Percentiles rank a stretch among this genome's conserved stretches.
These are phyloP conservation scores for Cladosporium sp. DNA, from an alignment of 2,329 filamentous ascomycete species.

Conservation along the genomic window DNA sequence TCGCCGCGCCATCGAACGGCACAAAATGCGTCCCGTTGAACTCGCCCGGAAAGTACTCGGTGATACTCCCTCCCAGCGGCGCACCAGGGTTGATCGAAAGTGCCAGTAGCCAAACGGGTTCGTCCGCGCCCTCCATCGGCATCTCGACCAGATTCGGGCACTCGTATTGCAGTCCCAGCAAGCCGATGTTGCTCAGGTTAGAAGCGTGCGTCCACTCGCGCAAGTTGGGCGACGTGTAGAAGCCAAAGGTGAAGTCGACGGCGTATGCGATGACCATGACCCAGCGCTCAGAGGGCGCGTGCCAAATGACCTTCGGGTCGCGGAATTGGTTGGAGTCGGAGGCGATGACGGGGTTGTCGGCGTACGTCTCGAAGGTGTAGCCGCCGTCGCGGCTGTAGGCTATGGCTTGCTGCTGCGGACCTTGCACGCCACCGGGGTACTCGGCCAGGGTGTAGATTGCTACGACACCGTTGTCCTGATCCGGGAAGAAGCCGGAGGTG, in stretches of 20 bases:
- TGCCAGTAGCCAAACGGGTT: conserved; percentile 40
- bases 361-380: conserved; percentile 56
- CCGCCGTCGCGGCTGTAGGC: conserved; percentile 58
- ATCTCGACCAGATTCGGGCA: conserved; percentile 57
- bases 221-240: conserved; percentile 56
- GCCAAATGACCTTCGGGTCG: conserved; percentile 60
- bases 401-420: conserved; percentile 51
- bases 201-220: conserved; percentile 52
- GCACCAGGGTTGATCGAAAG: conserved; percentile 54
- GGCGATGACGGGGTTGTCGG: conserved; percentile 54
- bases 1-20: conserved; percentile 35
- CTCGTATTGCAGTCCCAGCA: conserved; percentile 54
- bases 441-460: conserved; percentile 50
- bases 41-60: conserved; percentile 51
- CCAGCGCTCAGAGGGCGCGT: conserved; percentile 47
- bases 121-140: conserved; percentile 40
- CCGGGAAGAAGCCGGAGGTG: conserved; percentile 59
- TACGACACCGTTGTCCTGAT: conserved; percentile 55
- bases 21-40: conserved; percentile 61
- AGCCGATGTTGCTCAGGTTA: conserved; percentile 51
- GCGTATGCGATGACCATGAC: conserved; percentile 52
- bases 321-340: conserved; percentile 53
- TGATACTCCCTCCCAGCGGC: conserved; percentile 50
- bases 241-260: conserved; percentile 50
- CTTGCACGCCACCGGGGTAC: conserved; percentile 25